phyloP scores from a whole-genome alignment of 208 protist genomes.

The Trypanosoma lewisi region DNA sequence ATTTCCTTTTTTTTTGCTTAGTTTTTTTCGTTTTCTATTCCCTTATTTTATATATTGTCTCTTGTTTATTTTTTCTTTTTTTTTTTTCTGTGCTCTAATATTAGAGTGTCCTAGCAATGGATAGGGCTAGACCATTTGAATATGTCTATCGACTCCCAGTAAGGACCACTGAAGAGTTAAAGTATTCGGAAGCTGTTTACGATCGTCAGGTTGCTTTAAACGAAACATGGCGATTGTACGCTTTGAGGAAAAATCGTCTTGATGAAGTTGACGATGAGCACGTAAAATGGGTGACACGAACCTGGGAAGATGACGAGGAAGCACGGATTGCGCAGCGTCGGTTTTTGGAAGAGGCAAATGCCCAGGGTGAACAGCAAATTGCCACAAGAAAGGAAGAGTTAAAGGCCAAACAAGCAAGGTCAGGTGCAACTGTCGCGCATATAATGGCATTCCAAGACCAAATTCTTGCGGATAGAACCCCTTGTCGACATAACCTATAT shows the following conservation, averaged over 20 bases:
- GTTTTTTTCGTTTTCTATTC: too few species aligned
- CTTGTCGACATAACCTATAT: constrained; percentile 45
- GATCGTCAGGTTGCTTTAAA: constrained; percentile 64
- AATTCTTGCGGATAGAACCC: constrained; percentile 15
- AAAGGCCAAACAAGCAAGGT: constrained; percentile 14
- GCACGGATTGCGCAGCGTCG: constrained; percentile 34
- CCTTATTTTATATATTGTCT: too few species aligned
- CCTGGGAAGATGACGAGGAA: constrained; percentile 67
- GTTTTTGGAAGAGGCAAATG: constrained; percentile 31
- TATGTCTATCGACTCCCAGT: constrained; percentile 54
- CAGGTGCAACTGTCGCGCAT: constrained; percentile 29
- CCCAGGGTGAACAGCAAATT: constrained; percentile 20
- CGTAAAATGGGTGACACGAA: constrained; percentile 71
- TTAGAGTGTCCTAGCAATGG: constrained; percentile 45
- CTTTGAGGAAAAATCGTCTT: constrained; percentile 24
- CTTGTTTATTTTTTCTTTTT: neutral
- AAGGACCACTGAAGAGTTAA: constrained; percentile 34
- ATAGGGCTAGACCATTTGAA: constrained; percentile 48
- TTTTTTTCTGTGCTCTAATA: neutral
- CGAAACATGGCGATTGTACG: constrained; percentile 59
- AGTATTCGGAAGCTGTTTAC: constrained; percentile 44
- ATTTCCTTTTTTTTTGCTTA: too few species aligned
- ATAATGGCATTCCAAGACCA: constrained; percentile 41
- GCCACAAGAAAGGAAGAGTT: constrained; percentile 4
- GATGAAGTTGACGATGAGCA: constrained; percentile 32